Conservation (phyloP, 192 early-diverging fungal species). For the Mortierella alpina region DNA sequence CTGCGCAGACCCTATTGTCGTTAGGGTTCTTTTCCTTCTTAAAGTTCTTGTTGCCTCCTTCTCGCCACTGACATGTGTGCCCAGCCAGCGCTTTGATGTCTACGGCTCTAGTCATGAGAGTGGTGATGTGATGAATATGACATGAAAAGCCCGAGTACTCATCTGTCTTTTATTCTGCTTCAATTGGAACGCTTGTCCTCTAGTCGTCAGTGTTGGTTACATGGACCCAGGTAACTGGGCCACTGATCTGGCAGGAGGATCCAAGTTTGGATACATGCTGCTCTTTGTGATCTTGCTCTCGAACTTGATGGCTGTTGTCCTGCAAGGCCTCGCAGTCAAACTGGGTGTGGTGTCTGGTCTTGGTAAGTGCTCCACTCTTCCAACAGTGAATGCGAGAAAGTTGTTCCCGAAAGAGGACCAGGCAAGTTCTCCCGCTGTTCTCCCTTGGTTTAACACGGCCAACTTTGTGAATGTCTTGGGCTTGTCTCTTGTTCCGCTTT, state of each 20-base stretch:
- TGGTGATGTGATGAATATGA: too few species aligned
- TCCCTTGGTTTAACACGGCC: background rate
- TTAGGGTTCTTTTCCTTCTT: too few species aligned
- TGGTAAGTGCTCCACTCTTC: slow-evolving; percentile 36
- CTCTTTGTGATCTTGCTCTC: slow-evolving; percentile 81
- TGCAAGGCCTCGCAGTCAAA: slow-evolving; percentile 82
- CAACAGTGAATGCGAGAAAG: background rate
- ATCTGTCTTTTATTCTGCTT: too few species aligned
- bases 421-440: background rate
- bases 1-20: too few species aligned
- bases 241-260: slow-evolving; percentile 81
- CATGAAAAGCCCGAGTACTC: too few species aligned
- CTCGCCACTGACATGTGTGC: too few species aligned
- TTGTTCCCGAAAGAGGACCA: background rate
- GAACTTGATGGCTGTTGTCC: slow-evolving; percentile 79
- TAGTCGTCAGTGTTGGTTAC: slow-evolving; percentile 73
- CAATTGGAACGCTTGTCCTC: too few species aligned
- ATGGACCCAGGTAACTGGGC: slow-evolving; percentile 92
- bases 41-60: too few species aligned
- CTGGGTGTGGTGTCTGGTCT: slow-evolving; percentile 79
- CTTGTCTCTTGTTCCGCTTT: background rate
- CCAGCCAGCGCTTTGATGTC: too few species aligned
- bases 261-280: slow-evolving; percentile 76
- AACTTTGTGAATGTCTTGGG: background rate
- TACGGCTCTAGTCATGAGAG: too few species aligned